A percentile compares a stretch with the other conserved stretches of the same genome.
Evolutionary conservation across 2,329 filamentous ascomycete genomes (phyloP).

Genomic region (Neopestalotiopsis sp.): DNA sequence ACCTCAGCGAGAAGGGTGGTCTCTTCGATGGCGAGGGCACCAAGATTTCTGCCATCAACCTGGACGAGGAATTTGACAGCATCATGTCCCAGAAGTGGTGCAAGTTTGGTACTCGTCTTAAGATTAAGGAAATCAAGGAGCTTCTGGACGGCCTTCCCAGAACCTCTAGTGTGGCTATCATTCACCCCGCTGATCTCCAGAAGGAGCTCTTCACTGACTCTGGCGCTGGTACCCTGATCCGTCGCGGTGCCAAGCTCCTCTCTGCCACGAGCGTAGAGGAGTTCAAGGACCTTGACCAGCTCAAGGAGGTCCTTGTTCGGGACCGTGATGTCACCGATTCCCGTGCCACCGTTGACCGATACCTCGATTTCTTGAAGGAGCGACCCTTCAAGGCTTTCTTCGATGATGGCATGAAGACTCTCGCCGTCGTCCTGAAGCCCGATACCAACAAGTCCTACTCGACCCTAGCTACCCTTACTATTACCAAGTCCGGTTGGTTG

Average conservation of each 20-base stretch:
- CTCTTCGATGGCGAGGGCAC: conserved; percentile 91
- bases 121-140: conserved; percentile 98
- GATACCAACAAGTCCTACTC: conserved; percentile 70
- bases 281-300: conserved; percentile 74
- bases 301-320: conserved; percentile 82
- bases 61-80: conserved; percentile 93
- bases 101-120: conserved; percentile 89
- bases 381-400: conserved; percentile 91
- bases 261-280: conserved; percentile 73
- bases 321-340: conserved; percentile 84
- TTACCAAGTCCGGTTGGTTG: conserved; percentile 93
- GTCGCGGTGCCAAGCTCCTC: conserved; percentile 87
- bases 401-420: conserved; percentile 90
- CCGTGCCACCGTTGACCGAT: conserved; percentile 82
- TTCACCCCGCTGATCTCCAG: conserved; percentile 93
- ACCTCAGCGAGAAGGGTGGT: conserved; percentile 97
- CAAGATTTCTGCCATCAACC: conserved; percentile 96
- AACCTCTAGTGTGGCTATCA: conserved; percentile 95
- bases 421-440: conserved; percentile 85
- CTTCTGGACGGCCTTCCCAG: conserved; percentile 86
- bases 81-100: conserved; percentile 96
- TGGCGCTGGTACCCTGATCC: conserved; percentile 90
- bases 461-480: conserved; percentile 87
- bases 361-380: conserved; percentile 77
- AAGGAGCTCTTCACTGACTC: conserved; percentile 97